Percentiles rank a stretch among this genome's conserved stretches.
Conservation (phyloP, 176 grass and related monocot genomes). For the Raddia distichophylla region DNA sequence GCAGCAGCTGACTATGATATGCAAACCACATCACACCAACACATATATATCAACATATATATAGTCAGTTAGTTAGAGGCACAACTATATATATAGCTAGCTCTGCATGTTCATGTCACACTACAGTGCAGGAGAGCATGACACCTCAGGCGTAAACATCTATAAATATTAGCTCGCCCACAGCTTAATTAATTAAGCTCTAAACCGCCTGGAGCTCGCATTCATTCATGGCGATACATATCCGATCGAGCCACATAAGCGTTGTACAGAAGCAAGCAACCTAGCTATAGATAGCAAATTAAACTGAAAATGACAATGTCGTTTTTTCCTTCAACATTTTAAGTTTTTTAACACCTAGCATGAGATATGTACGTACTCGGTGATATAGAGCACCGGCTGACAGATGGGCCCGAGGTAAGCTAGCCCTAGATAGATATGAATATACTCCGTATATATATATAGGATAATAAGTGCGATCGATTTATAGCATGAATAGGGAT, state of each 20-base stretch:
- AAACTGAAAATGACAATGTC: conserved; percentile 1
- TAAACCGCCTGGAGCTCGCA: neutral
- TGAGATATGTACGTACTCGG: neutral
- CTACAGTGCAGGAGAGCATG: conserved; percentile 7
- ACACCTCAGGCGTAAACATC: conserved; percentile 33
- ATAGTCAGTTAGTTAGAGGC: conserved; percentile 36
- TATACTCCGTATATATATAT: too few relatives aligned
- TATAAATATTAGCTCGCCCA: neutral
- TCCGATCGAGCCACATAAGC: neutral
- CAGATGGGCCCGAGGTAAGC: conserved; percentile 2
- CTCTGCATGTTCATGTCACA: conserved; percentile 15
- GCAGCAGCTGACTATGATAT: conserved; percentile 33
- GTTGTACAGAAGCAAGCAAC: neutral
- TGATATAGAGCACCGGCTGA: neutral
- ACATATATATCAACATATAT: conserved; percentile 26
- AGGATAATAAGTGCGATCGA: neutral
- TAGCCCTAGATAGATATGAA: neutral
- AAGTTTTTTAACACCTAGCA: neutral
- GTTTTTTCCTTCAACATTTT: neutral
- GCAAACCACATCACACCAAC: conserved; percentile 42
- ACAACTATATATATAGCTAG: neutral
- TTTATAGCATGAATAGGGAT: neutral
- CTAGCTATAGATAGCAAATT: neutral
- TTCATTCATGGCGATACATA: neutral
- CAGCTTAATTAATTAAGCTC: neutral